Evolutionary conservation across 140 eudicot species (phyloP), one percentile per base, ranked within the genome.

Genomic region (Stevia rebaudiana): DNA sequence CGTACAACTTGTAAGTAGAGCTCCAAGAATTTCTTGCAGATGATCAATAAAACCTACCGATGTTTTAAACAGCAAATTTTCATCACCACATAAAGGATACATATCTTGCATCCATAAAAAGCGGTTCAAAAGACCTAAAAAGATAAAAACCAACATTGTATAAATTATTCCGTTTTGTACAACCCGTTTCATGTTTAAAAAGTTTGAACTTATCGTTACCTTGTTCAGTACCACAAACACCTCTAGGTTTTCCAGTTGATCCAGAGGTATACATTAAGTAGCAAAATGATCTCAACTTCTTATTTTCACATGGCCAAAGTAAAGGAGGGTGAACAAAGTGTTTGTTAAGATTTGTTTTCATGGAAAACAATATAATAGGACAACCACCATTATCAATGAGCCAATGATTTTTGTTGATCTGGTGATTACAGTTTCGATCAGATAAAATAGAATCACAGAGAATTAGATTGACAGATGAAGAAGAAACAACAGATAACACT

Each of bases 231-330:
- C 96, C 96, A 61, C 96, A 85, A 69, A 92, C 91, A 72, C 95
- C 96, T 81, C 85, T 92, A 54, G 96, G 95, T 74, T 75, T 81
- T 67, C 98, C 98, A 5, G 91, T 81, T 51, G 96, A 92, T 58
- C 98, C 98, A 42, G 98, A 92, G 36, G 98, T 92, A 75, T 88
- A 80, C 95, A 92, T 85, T 76, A 92, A 68, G 69, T 88, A 92
- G 76, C 95, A 82, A 59, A 87, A 92, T 18, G 74, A 49, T 63
- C 86, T 79, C 23, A 23, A 59, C 30, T 13, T 63, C 71, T 71
- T 74, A 53, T 50, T 71, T 73, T 57, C 87, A 87, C 79, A 74
- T 60, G 79, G 65, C 87, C 86, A 84, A 17, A 12, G 73, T 23
- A 76, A 67, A 44, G 56, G 69, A 16, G 69, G 62, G 8, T 80